Base-by-base conservation (phyloP, 2,329 filamentous ascomycete genomes). In the Nemania serpens region DNA sequence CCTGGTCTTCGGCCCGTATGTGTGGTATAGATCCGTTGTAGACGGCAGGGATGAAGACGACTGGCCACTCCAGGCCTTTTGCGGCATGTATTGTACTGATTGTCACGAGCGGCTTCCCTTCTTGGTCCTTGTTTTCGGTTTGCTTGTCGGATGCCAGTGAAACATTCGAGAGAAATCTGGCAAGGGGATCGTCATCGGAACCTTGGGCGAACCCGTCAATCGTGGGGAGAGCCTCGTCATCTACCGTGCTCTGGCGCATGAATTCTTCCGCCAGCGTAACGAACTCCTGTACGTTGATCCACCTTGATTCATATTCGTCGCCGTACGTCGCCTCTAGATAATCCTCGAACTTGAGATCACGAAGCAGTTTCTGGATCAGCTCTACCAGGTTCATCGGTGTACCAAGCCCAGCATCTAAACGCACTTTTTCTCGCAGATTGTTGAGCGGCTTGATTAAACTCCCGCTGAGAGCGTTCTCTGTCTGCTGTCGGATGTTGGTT, bases 71-170 rank as follows among this genome's bases (percentile, higher is more conserved):
- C 1, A 99, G 81, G 2, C 94, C 94, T 75, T 99, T 99, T 2
- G 94, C 92, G 0, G 93, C 93, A 73, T 99, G 94, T 11, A 99
- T 97, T 0, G 94, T 99, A 5, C 93, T 97, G 22, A 99, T 91
- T 0, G 93, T 97, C 18, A 98, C 86, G 68, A 91, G 82, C 1
- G 84, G 80, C 29, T 81, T 84, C 29, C 80, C 80, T 54, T 84
- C 82, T 20, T 81, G 80, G 2, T 83, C 81, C 2, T 84, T 81
- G 10, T 85, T 82, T 22, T 87, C 84, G 17, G 84, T 85, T 68
- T 91, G 88, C 0, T 88, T 84, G 64, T 96, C 91, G 0, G 91
- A 89, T 2, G 91, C 90, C n/a, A 99, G 78, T 0, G 92, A 88
- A 11, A 97, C 88, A 68, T 97, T 97, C 11, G 92, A 88, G n/a